Evolutionary conservation across 345 rosid species (phyloP).

Genomic region (Bruguiera parviflora): DNA sequence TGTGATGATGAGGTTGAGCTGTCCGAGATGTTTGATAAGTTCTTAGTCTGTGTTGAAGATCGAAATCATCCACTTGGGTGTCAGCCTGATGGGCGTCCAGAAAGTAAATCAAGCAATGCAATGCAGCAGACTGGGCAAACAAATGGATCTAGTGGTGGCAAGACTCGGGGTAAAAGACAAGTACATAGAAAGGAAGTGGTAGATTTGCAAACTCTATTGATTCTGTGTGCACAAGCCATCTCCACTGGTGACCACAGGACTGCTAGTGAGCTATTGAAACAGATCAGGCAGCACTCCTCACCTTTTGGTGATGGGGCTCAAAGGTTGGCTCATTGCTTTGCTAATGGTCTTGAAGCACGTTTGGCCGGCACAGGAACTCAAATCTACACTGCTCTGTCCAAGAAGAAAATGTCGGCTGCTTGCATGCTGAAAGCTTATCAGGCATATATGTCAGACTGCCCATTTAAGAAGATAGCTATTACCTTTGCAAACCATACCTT

Average conservation of each 20-base stretch:
- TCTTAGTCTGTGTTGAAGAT: constrained; percentile 37
- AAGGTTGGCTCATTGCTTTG: constrained; percentile 82
- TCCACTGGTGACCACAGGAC: constrained; percentile 65
- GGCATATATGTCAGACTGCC: constrained; percentile 25
- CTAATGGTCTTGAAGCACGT: constrained; percentile 80
- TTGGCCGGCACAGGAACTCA: constrained; percentile 38
- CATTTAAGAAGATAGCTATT: constrained; percentile 26
- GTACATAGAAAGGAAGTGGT: constrained; percentile 60
- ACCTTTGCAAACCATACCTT: constrained; percentile 25
- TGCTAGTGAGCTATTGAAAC: constrained; percentile 64
- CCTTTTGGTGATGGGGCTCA: constrained; percentile 91
- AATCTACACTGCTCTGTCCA: constrained; percentile 18
- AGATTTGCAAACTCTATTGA: constrained; percentile 74
- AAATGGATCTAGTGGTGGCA: constrained; percentile 43
- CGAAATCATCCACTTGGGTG: neutral
- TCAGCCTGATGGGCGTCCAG: neutral
- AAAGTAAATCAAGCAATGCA: constrained; percentile 14
- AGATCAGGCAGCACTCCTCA: constrained; percentile 81
- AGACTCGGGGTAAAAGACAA: constrained; percentile 49
- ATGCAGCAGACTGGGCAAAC: constrained; percentile 34
- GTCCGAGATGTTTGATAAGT: constrained; percentile 66
- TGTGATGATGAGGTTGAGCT: constrained; percentile 49
- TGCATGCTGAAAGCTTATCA: constrained; percentile 35
- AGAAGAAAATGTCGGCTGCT: constrained; percentile 12
- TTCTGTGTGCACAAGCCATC: constrained; percentile 81